Base-by-base conservation (phyloP, 2,329 filamentous ascomycete genomes). In the Fusarium sulawesiense region DNA sequence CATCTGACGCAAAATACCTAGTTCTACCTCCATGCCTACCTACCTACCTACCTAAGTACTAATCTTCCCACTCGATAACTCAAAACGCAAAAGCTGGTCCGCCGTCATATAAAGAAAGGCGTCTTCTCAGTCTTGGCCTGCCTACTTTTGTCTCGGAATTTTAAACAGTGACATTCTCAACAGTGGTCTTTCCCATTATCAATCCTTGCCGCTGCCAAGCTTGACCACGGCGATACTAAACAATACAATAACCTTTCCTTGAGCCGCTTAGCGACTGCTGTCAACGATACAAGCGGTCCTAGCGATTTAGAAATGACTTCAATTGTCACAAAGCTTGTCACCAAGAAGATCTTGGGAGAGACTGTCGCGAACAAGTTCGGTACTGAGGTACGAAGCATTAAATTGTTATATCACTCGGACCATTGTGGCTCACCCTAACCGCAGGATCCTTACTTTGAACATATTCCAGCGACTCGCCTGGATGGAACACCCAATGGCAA, bases 381-480 rank as follows among this genome's bases (percentile, higher is more conserved):
- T 59, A 82, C 82, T 72, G 86, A 86, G 77, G 87, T 88, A 80
- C 65, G 59, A 44, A 46, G n/a, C 45, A 40, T 13, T 13, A 37
- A 25, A 42, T 32, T 21, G 41, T 14, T n/a, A 32, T n/a, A 6
- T 21, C 20, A 23, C 23, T 49, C 18, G 30, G 13, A 27, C 13
- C 18, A 45, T 44, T 37, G 44, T 8, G 47, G 47, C 53, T 55
- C 56, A 66, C 62, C 68, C 48, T 45, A 29, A 21, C 46, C 56
- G 70, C 60, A 98, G 93, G 94, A 98, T 78, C 94, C 94, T 8
- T 97, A 94, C 82, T 97, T 94, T 75, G 93, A 97, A 79, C 86
- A 89, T 72, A 89, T 97, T 37, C 89, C 91, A 23, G 91, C 94
- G 44, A 92, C 92, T 11, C 87, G 89, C 68, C 83, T 92, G 44